Conservation (phyloP, 1,139 yeast species). For the Saccharomyces uvarum region DNA sequence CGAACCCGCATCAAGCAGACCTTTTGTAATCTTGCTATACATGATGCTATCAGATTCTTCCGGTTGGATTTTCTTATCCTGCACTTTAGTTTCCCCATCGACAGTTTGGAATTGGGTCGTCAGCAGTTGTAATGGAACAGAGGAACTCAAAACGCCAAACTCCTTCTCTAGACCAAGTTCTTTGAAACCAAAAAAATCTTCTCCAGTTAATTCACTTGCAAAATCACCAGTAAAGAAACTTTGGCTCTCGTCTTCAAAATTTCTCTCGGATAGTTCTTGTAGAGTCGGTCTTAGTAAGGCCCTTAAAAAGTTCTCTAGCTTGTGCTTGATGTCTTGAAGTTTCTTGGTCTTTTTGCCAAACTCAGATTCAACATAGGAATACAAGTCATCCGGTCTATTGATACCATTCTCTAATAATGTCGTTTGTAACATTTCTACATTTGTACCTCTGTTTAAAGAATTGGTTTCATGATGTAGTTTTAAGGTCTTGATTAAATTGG, state of each 20-base stretch:
- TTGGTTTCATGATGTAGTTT: conserved; percentile 62
- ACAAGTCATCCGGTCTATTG: conserved; percentile 67
- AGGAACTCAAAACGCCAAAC: conserved; percentile 73
- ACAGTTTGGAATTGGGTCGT: conserved; percentile 60
- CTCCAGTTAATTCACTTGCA: conserved; percentile 76
- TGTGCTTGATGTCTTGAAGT: conserved; percentile 57
- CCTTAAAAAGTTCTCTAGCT: conserved; percentile 66
- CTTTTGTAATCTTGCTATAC: conserved; percentile 43
- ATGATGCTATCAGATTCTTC: conserved; percentile 54
- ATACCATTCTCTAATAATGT: conserved; percentile 80
- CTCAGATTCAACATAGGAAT: conserved; percentile 67
- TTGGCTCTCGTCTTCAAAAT: conserved; percentile 84
- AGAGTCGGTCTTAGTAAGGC: conserved; percentile 80
- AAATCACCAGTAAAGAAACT: conserved; percentile 93
- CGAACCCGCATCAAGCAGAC: conserved; percentile 50
- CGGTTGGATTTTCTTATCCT: conserved; percentile 46
- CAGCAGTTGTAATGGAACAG: conserved; percentile 82
- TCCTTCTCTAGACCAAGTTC: conserved; percentile 92
- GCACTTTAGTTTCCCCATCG: conserved; percentile 41
- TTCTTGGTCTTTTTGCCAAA: conserved; percentile 62
- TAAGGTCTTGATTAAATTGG: conserved; percentile 64
- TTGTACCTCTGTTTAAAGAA: conserved; percentile 40
- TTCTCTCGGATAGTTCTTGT: conserved; percentile 64
- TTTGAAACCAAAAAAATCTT: conserved; percentile 93
- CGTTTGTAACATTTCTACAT: conserved; percentile 46